Evolutionary conservation across 345 rosid genomes (phyloP).

Genomic region (Syzygium aromaticum): DNA sequence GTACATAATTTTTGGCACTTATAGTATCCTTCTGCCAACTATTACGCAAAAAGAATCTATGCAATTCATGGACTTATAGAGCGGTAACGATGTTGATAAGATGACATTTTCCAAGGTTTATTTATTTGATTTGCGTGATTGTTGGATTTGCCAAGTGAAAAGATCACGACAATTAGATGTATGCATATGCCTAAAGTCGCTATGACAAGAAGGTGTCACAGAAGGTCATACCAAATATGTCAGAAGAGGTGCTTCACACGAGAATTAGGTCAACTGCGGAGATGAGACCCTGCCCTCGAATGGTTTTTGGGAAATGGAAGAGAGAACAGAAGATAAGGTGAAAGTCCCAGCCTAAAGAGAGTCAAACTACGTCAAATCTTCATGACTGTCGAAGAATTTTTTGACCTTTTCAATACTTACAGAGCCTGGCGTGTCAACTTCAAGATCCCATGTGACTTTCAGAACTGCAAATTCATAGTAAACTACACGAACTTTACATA

Average conservation of each 20-base stretch:
- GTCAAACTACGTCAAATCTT: neutral
- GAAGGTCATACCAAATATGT: neutral
- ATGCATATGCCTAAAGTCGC: neutral
- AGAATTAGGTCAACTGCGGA: neutral
- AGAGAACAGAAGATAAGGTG: neutral
- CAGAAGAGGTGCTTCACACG: neutral
- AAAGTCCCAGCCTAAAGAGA: neutral
- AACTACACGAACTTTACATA: neutral
- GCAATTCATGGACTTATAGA: neutral
- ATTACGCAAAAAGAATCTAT: neutral
- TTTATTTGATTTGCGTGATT: neutral
- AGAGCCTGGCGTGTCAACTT: neutral
- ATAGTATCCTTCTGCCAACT: no score
- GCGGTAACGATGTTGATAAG: neutral
- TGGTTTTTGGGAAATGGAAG: neutral
- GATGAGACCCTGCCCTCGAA: neutral
- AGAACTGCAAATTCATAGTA: neutral
- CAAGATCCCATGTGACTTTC: neutral
- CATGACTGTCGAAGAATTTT: neutral
- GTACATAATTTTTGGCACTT: no score
- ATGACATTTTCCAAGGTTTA: neutral
- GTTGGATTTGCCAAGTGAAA: neutral
- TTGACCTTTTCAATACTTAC: neutral
- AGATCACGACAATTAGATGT: neutral
- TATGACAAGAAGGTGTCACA: neutral